Evolutionary conservation across 768 basidiomycete genomes (phyloP).

Genomic region (Holtermanniella nyarrowii): DNA sequence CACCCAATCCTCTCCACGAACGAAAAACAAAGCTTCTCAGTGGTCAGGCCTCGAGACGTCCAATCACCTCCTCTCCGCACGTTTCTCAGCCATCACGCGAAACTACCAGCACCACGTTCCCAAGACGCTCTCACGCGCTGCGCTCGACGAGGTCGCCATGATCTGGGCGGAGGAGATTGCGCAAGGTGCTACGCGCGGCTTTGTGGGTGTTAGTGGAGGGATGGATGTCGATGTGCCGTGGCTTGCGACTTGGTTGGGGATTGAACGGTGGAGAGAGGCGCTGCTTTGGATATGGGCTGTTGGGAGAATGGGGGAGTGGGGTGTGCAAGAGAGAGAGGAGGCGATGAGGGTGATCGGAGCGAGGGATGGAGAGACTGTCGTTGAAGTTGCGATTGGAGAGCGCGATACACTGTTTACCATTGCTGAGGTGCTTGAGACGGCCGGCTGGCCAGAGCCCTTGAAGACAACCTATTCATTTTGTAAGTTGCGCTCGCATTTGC

Average conservation of each 20-base stretch:
- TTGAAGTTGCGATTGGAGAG: neutral
- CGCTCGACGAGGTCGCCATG: slow-evolving; percentile 28
- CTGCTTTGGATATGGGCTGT: slow-evolving; percentile 36
- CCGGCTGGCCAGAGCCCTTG: slow-evolving; percentile 20
- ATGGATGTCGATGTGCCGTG: slow-evolving; percentile 36
- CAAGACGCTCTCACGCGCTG: slow-evolving; percentile 17
- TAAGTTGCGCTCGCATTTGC: slow-evolving; percentile 6
- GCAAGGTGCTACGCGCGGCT: slow-evolving; percentile 25
- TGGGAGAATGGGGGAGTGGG: slow-evolving; percentile 29
- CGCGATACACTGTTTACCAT: slow-evolving; percentile 21
- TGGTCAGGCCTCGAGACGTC: slow-evolving; percentile 38
- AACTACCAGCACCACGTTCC: slow-evolving; percentile 36
- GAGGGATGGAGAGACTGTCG: neutral
- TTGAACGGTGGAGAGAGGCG: slow-evolving; percentile 39
- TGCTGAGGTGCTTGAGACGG: slow-evolving; percentile 6
- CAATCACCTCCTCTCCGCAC: slow-evolving; percentile 20
- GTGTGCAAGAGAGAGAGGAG: slow-evolving; percentile 12
- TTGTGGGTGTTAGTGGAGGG: slow-evolving; percentile 10
- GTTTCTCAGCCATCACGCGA: slow-evolving; percentile 23
- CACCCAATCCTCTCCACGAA: slow-evolving; percentile 8
- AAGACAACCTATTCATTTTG: slow-evolving; percentile 23
- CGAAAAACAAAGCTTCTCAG: slow-evolving; percentile 27
- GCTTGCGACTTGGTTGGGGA: slow-evolving; percentile 25
- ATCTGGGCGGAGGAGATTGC: slow-evolving; percentile 27
- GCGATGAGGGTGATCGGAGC: slow-evolving; percentile 14